Percentiles rank a stretch among this genome's conserved stretches.
Conservation (phyloP, 2,329 filamentous ascomycete genomes). For the Sarocladium kiliense region DNA sequence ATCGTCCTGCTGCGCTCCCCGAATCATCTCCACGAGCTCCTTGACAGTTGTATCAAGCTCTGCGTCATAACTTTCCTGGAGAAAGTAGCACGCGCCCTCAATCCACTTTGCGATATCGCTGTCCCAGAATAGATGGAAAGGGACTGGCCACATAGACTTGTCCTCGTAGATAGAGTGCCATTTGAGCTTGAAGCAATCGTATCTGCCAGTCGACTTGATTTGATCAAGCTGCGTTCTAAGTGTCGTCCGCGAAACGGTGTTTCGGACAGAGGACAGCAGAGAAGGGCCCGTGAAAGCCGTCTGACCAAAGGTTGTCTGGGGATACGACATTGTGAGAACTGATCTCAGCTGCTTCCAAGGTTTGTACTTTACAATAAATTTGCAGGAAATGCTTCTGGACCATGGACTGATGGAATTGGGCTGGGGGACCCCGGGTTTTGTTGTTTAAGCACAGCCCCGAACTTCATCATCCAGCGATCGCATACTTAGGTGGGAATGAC, state of each 20-base stretch:
- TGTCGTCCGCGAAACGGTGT: constrained; percentile 30
- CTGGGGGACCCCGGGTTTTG: too few species aligned
- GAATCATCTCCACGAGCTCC: constrained; percentile 54
- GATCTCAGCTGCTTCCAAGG: neutral
- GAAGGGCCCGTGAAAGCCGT: constrained; percentile 30
- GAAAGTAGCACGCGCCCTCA: constrained; percentile 55
- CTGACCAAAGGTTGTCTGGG: constrained; percentile 29
- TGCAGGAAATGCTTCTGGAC: too few species aligned
- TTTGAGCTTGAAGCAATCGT: constrained; percentile 52
- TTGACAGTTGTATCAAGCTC: constrained; percentile 45
- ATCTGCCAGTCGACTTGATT: constrained; percentile 48
- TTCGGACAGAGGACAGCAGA: constrained; percentile 26
- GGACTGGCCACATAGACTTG: constrained; percentile 46
- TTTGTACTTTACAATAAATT: neutral
- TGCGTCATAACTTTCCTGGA: constrained; percentile 34
- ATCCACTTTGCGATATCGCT: constrained; percentile 53
- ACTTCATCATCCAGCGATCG: neutral
- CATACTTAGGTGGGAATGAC: neutral
- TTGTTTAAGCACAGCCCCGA: too few species aligned
- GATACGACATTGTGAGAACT: constrained; percentile 22
- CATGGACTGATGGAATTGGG: too few species aligned
- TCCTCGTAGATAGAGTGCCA: constrained; percentile 52
- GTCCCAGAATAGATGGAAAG: constrained; percentile 57
- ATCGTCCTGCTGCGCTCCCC: constrained; percentile 50
- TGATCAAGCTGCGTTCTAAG: constrained; percentile 46